Base-by-base conservation (phyloP, 257 asterid species). In the Lantana camara region DNA sequence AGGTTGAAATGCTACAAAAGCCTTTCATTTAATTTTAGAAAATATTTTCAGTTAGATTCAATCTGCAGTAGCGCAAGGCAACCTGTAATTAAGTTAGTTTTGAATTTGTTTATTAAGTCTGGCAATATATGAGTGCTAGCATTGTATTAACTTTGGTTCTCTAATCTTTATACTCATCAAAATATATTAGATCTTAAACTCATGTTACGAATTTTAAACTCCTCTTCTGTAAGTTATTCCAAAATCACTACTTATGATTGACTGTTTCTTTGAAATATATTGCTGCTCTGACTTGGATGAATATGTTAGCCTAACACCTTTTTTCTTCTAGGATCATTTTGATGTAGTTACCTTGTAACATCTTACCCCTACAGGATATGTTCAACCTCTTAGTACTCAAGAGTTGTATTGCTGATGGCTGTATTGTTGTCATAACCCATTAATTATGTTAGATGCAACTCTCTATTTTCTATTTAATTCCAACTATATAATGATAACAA, bases 131-230 rank as follows among this genome's bases (percentile, higher is more conserved):
- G 66, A 27, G 34, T 23, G 53, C 53, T 40, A 49, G 22, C 21
- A 4, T 54, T 66, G 40, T 69, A 27, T 66, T 40, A 48, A 45
- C 66, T 32, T 47, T 69, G 64, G 55, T 57, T 60, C 55, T 9
- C 19, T n/a, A n/a, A n/a, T n/a, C n/a, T n/a, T n/a, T n/a, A n/a
- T n/a, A n/a, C n/a, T n/a, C n/a, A n/a, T n/a, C n/a, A n/a, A n/a
- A n/a, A n/a, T n/a, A n/a, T n/a, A n/a, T n/a, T n/a, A n/a, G n/a
- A n/a, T n/a, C n/a, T n/a, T n/a, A n/a, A n/a, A n/a, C n/a, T n/a
- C n/a, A n/a, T n/a, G n/a, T n/a, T n/a, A n/a, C n/a, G n/a, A n/a
- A n/a, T n/a, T n/a, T n/a, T n/a, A n/a, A n/a, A n/a, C n/a, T n/a
- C n/a, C n/a, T n/a, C n/a, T n/a, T n/a, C n/a, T n/a, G n/a, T n/a